Evolutionary conservation across 2,329 filamentous ascomycete genomes (phyloP).

Genomic region (Pyrenophora tritici-repentis): DNA sequence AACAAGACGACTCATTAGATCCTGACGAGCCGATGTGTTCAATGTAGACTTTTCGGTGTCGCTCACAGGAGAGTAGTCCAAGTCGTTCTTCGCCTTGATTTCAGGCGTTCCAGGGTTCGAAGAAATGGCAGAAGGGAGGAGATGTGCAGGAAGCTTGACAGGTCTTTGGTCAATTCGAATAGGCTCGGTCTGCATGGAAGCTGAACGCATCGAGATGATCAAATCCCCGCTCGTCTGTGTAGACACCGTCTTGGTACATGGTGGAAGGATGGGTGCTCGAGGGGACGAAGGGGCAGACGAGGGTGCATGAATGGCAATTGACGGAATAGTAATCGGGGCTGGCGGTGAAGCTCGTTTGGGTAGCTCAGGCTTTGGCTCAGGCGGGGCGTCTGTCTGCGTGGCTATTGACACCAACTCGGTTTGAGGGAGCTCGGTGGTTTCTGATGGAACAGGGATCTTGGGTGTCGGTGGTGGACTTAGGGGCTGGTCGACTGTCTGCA

Average conservation of each 20-base stretch:
- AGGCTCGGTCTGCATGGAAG: constrained; percentile 83
- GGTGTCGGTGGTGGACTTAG: constrained; percentile 70
- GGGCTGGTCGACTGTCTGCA: constrained; percentile 67
- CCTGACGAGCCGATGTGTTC: constrained; percentile 33
- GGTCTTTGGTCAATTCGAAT: constrained; percentile 82
- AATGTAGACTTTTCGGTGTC: constrained; percentile 18
- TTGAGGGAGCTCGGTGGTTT: constrained; percentile 46
- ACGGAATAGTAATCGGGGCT: constrained; percentile 66
- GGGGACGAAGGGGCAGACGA: constrained; percentile 79
- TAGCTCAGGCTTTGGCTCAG: constrained; percentile 34
- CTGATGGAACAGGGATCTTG: constrained; percentile 52
- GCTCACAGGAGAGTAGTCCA: constrained; percentile 15
- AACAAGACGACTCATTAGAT: constrained; percentile 32
- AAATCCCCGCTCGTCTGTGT: constrained; percentile 73
- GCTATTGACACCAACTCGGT: constrained; percentile 59
- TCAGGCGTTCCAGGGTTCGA: constrained; percentile 55
- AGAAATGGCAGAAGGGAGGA: constrained; percentile 78
- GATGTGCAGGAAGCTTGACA: constrained; percentile 73
- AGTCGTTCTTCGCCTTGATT: constrained; percentile 22
- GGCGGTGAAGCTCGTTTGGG: constrained; percentile 38
- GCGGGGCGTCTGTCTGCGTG: constrained; percentile 62
- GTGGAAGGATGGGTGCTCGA: constrained; percentile 75
- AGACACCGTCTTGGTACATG: constrained; percentile 77
- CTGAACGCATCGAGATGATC: constrained; percentile 56
- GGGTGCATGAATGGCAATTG: constrained; percentile 90